Conservation (phyloP, 1,284 basidiomycete species). For the Heterobasidion occidentale region DNA sequence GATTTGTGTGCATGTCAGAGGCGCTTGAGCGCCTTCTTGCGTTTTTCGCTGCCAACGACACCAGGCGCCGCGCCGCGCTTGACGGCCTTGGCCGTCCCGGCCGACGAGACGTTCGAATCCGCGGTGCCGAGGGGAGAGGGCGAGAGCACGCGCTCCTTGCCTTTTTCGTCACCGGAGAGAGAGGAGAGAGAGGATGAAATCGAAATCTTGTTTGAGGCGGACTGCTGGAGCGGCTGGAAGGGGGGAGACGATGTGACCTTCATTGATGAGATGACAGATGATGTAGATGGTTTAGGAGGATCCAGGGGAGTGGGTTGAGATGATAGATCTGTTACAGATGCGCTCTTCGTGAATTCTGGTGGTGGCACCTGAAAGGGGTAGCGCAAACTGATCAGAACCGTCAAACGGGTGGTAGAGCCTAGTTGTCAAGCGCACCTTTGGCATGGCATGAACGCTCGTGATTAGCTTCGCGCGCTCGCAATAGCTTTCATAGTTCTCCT, state of each 20-base stretch:
- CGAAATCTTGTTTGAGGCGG: conserved; percentile 30
- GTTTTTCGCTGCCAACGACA: conserved; percentile 57
- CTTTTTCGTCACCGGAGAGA: conserved; percentile 29
- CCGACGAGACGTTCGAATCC: conserved; percentile 53
- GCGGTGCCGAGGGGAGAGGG: conserved; percentile 60
- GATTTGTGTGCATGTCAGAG: conserved; percentile 31
- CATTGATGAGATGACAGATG: background rate
- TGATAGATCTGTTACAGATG: background rate
- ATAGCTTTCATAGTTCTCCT: conserved; percentile 86
- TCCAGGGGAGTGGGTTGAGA: background rate
- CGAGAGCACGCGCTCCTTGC: conserved; percentile 51
- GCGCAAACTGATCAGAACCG: background rate
- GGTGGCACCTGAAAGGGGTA: background rate
- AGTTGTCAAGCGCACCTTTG: conserved; percentile 27
- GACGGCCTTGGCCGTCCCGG: conserved; percentile 45
- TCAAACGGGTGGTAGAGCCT: background rate
- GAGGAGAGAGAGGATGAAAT: conserved; percentile 26
- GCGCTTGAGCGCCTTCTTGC: conserved; percentile 79
- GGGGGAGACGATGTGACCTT: conserved; percentile 7
- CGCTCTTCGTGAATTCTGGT: background rate
- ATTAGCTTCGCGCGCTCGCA: conserved; percentile 75
- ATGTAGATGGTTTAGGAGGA: background rate
- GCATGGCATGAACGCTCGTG: conserved; percentile 82
- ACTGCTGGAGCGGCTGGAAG: conserved; percentile 22
- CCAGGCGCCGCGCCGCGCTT: conserved; percentile 55